Evolutionary conservation across 2,329 filamentous ascomycete species (phyloP), one percentile per base, ranked within the genome.

Genomic region (Apiospora arundinis): DNA sequence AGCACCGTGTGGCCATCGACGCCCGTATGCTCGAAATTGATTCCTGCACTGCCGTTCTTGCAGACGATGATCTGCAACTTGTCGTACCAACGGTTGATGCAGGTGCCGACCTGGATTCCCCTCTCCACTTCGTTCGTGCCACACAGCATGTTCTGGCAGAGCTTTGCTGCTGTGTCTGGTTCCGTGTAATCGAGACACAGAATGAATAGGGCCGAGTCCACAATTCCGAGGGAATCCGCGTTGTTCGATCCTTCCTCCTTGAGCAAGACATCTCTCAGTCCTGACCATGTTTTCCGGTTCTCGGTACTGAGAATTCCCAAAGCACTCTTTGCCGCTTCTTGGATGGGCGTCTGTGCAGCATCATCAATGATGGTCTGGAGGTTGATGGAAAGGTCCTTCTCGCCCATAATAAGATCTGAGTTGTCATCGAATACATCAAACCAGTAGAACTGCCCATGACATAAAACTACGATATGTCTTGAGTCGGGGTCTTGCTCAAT

Each of bases 111-210:
- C 82, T 99, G 96, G 1, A 99, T 93, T 5, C 96, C 96, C 79
- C 92, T 93, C 78, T 97, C 93, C 16, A 98, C 92, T 78, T 96
- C 92, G 76, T 92, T 97, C 0, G 95, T 97, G 63, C 96, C 96
- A 78, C 96, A 98, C 16, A 99, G 92, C 95, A 99, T 98, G 81
- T 98, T 99, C 80, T 94, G 95, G 81, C 95, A 98, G n/a, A 98
- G 89, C 44, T 94, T 93, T 0, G 94, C 92, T 0, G 92, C 92
- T 66, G 90, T 94, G 0, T 88, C 84, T 0, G 96, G 95, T 80
- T 97, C 95, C 0, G 94, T 94, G 78, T 97, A 96, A 81, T 99
- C 96, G 5, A 99, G 86, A 76, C 95, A 98, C 2, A 99, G 87
- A 23, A 97, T 90, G 78, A 98, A 99, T 0, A 99, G 86, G 0